Evolutionary conservation across 345 rosid genomes (phyloP), one percentile per base, ranked within the genome.

Genomic region (Pistacia atlantica): DNA sequence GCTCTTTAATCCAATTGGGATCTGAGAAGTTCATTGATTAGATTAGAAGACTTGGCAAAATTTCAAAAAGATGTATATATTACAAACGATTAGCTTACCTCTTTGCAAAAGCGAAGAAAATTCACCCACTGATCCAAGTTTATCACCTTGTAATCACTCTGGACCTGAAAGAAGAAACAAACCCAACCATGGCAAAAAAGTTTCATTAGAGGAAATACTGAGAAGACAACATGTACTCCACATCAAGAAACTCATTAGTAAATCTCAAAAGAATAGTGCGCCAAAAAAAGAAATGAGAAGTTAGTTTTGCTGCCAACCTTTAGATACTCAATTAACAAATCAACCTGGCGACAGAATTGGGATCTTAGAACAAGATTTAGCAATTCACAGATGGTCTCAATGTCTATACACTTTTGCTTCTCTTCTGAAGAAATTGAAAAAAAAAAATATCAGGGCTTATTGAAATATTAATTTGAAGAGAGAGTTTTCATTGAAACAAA

Each of bases 91-190:
- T 58, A 77, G 65, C 78, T 76, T 71, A 89, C 92, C 85, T 89
- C 92, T 57, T 76, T 62, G 80, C 83, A 89, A 76, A 89, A 89
- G 25, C 87, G 92, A 64, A 87, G 80, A 81, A 89, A 72, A 68
- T 74, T 72, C 69, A 72, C 57, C 92, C 92, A 89, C 56, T 89
- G 92, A 66, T 89, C 90, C 71, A 65, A 17, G 87, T 85, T 89
- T 79, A 89, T 82, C 60, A 81, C 89, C 79, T 84, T 85, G 79
- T 85, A 89, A 49, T 89, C 89, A 59, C 66, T 87, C 67, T 89
- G 92, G 60, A 82, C 75, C 92, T 89, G 83, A 57, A 35, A 73
- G 60, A 75, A 73, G 71, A 74, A 51, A 72, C 49, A 75, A 75
- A 35, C 46, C 38, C 55, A 56, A 38, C 52, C 25, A 49, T 35